Conservation (phyloP, 1,284 basidiomycete species). For the Cerrena zonata region DNA sequence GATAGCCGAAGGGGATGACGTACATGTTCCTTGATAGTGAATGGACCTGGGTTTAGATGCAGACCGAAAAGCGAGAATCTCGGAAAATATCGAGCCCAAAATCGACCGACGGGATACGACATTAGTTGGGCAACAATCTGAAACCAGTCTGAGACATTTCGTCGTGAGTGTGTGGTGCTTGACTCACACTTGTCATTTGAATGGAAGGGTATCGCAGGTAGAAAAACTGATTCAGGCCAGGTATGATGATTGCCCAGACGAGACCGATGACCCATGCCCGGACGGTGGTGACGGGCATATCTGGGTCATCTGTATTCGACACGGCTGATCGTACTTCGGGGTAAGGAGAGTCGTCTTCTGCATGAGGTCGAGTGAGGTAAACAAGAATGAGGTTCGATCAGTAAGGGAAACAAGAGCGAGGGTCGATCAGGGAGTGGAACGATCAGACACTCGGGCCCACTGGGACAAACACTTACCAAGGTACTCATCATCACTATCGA, state of each 20-base stretch:
- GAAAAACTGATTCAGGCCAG: slow-evolving; percentile 48
- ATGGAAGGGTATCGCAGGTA: slow-evolving; percentile 48
- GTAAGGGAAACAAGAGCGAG: neutral
- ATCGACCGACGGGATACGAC: slow-evolving; percentile 42
- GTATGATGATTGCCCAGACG: slow-evolving; percentile 46
- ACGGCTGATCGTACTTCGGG: slow-evolving; percentile 59
- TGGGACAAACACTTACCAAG: slow-evolving; percentile 9
- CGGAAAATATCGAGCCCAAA: slow-evolving; percentile 36
- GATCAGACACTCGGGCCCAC: neutral
- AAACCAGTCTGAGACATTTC: neutral
- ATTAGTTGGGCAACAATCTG: slow-evolving; percentile 44
- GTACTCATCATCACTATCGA: slow-evolving; percentile 9
- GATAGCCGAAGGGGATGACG: slow-evolving; percentile 10
- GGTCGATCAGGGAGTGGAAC: neutral
- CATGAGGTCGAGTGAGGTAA: neutral
- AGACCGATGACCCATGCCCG: slow-evolving; percentile 48
- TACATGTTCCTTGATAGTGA: slow-evolving; percentile 37
- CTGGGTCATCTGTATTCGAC: slow-evolving; percentile 49
- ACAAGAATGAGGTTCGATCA: too few species aligned
- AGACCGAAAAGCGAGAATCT: slow-evolving; percentile 39
- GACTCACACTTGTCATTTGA: slow-evolving; percentile 26
- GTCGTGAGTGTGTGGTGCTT: neutral
- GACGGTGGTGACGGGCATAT: slow-evolving; percentile 50
- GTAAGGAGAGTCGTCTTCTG: slow-evolving; percentile 51
- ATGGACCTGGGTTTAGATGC: slow-evolving; percentile 44